These are phyloP conservation scores for Coniella vitis DNA, from an alignment of 2,329 filamentous ascomycete species.

Conservation along the genomic window DNA sequence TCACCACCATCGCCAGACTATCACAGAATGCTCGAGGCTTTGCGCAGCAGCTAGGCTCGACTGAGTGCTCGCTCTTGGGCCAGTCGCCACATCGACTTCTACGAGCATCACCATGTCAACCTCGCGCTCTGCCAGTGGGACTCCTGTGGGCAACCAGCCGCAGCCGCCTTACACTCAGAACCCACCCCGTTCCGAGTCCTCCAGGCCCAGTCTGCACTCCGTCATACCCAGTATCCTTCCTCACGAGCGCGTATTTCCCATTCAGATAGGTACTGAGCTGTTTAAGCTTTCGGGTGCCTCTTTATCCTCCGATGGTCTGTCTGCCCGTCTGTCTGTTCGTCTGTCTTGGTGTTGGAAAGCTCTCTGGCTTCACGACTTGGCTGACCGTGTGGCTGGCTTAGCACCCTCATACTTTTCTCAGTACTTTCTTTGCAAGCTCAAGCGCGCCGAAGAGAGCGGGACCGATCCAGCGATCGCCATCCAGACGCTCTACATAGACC, in stretches of 20 bases:
- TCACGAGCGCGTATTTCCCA: conserved; percentile 66
- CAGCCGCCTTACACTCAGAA: background rate
- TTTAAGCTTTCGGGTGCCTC: conserved; percentile 70
- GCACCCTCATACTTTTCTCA: conserved; percentile 95
- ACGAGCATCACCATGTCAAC: too few relatives aligned
- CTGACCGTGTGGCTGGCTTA: conserved; percentile 28
- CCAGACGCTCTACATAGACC: conserved; percentile 88
- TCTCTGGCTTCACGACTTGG: conserved; percentile 1
- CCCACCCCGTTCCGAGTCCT: conserved; percentile 9
- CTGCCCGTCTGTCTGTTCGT: background rate
- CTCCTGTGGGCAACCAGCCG: background rate
- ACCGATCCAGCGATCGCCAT: conserved; percentile 45
- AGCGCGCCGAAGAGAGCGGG: conserved; percentile 52
- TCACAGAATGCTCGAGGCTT: too few relatives aligned
- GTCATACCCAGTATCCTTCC: conserved; percentile 55
- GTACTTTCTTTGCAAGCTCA: conserved; percentile 82
- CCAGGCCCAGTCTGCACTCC: conserved; percentile 27
- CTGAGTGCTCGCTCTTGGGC: too few relatives aligned
- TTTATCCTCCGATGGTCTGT: conserved; percentile 63
- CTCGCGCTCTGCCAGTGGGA: too few relatives aligned
- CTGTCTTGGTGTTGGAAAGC: too few relatives aligned
- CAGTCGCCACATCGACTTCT: too few relatives aligned
- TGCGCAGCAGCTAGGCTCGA: too few relatives aligned
- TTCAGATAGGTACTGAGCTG: conserved; percentile 65
- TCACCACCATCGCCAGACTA: background rate